Conservation (phyloP, 192 early-diverging fungal genomes). For the Umbelopsis sp. region DNA sequence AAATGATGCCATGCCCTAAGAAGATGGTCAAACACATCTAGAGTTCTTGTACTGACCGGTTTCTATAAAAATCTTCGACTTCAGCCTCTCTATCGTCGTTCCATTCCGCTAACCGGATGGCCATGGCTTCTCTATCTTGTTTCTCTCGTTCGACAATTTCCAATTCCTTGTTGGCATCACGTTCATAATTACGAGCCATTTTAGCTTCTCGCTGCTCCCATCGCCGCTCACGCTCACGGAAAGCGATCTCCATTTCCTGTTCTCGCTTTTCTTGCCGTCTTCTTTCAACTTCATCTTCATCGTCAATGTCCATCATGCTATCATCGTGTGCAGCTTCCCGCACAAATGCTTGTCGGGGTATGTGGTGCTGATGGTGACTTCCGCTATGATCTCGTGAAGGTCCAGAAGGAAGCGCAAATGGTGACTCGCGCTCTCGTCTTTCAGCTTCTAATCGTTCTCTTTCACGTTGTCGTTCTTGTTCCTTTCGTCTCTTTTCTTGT, state of each 20-base stretch:
- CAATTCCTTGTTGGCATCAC: conserved; percentile 47
- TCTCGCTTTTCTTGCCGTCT: conserved; percentile 45
- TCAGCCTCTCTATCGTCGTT: conserved; percentile 74
- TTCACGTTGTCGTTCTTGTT: conserved; percentile 46
- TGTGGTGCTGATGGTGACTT: conserved; percentile 19
- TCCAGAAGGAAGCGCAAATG: background rate
- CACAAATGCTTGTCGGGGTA: conserved; percentile 42
- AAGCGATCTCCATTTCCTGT: conserved; percentile 48
- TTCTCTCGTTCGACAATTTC: conserved; percentile 41
- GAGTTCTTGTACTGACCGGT: conserved; percentile 65
- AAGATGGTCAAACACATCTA: background rate
- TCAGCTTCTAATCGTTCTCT: conserved; percentile 28
- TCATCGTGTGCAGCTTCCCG: conserved; percentile 37
- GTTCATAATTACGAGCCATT: conserved; percentile 45
- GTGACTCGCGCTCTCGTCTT: background rate
- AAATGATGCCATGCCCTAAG: too few relatives aligned
- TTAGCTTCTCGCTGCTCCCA: conserved; percentile 63
- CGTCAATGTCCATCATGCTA: conserved; percentile 33
- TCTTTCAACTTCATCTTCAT: conserved; percentile 33
- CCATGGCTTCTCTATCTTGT: conserved; percentile 44
- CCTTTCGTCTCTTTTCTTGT: conserved; percentile 44
- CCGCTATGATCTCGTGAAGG: conserved; percentile 23
- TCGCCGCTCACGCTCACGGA: conserved; percentile 59
- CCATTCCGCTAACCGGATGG: conserved; percentile 57
- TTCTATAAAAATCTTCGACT: conserved; percentile 75